Base-by-base conservation (phyloP, 148 eudicot genomes). In the Rheum nobile region DNA sequence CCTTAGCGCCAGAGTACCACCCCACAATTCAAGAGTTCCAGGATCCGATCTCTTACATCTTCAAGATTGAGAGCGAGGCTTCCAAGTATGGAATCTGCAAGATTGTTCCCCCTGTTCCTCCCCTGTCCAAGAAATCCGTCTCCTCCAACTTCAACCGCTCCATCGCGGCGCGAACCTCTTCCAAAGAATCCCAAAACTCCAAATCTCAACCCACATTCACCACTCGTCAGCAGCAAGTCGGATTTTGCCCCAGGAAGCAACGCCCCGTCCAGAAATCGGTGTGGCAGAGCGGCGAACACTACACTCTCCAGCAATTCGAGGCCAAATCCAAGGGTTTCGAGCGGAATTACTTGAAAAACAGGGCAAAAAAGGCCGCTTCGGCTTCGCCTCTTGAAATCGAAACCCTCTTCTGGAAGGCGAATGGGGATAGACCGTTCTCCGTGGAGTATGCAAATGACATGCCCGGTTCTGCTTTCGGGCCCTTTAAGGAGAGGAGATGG, bases 361-460 rank as follows among this genome's bases (percentile, higher is more conserved):
- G 75, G 26, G n/a, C 75, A 1, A 95, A 86, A 21, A 95, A 87
- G 85, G 75, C 71, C 0, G 22, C 79, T 22, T 74, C 80, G 31
- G 74, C 84, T n/a, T 55, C 78, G 21, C 74, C 88, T 14, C 54
- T 95, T 17, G 99, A 95, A 54, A 39, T 90, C 0, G 97, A 95
- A 75, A 90, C 96, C 67, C 81, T 95, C 12, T 95, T 87, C 32
- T 95, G 99, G 99, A 91, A 90, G 47, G 99, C 99, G 2, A 83
- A 79, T 79, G 88, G 86, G 79, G 99, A 90, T 57, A 87, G 90
- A 57, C 93, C 96, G 71, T 78, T 91, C 71, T 76, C 86, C 11
- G 96, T 95, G 6, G 99, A 91, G 92, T 95, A 95, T 74, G 99
- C 99, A 1, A 95, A 95, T 75, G 99, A 95, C 72, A 88, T 95